These are phyloP conservation scores for Coprinellus aureogranulatus DNA, from an alignment of 768 basidiomycete species.

Conservation along the genomic window DNA sequence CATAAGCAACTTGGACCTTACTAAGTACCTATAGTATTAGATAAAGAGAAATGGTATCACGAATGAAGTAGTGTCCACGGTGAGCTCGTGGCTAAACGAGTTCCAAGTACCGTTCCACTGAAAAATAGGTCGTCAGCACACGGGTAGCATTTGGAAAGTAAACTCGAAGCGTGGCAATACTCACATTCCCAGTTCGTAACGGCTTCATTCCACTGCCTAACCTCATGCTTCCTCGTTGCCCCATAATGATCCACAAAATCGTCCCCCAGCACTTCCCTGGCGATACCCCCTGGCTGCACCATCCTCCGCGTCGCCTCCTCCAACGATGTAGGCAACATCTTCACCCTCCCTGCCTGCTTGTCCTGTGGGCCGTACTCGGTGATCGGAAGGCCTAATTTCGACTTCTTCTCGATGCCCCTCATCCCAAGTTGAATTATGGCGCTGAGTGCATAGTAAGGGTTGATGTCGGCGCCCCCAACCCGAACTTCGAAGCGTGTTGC, in stretches of 20 bases:
- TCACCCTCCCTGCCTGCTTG: conserved; percentile 59
- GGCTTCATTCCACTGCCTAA: conserved; percentile 80
- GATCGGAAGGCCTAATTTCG: conserved; percentile 70
- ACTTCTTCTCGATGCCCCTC: conserved; percentile 80
- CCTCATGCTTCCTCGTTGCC: conserved; percentile 92
- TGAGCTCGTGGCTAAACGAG: too few relatives aligned
- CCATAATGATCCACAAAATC: conserved; percentile 93
- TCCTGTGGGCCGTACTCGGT: conserved; percentile 54
- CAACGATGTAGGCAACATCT: conserved; percentile 75
- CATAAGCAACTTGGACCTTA: too few relatives aligned
- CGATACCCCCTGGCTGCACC: conserved; percentile 75
- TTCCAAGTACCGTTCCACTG: conserved; percentile 86
- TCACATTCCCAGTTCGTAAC: conserved; percentile 94
- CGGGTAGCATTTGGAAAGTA: neutral
- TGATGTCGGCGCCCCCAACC: conserved; percentile 96
- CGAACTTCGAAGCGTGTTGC: conserved; percentile 93
- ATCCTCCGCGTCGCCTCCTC: conserved; percentile 79
- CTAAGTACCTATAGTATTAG: too few relatives aligned
- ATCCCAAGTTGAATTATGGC: conserved; percentile 87
- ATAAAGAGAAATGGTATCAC: too few relatives aligned
- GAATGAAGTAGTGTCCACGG: too few relatives aligned
- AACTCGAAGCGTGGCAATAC: conserved; percentile 24
- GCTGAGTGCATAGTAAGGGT: conserved; percentile 85
- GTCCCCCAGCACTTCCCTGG: conserved; percentile 79
- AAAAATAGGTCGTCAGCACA: conserved; percentile 10